Conservation (phyloP, 345 rosid genomes). For the Citrus medica region DNA sequence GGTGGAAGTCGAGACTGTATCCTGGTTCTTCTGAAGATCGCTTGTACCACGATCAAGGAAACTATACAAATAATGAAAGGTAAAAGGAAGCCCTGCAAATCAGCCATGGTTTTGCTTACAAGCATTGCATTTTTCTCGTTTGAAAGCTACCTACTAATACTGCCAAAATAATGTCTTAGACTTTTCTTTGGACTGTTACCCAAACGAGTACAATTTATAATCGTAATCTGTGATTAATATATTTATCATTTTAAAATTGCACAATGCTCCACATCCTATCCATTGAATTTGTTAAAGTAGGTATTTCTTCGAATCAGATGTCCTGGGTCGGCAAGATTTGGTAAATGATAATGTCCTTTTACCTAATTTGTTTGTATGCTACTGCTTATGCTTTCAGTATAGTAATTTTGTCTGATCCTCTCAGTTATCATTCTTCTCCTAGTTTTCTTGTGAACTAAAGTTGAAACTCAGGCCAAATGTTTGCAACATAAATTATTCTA, state of each 20-base stretch:
- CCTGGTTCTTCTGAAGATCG: background rate
- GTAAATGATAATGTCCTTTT: background rate
- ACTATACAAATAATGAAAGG: background rate
- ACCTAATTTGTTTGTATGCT: background rate
- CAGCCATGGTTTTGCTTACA: background rate
- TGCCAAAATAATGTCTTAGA: background rate
- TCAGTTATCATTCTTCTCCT: no score
- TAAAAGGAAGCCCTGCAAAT: background rate
- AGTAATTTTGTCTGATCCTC: background rate
- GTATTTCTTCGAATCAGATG: background rate
- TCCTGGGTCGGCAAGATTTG: background rate
- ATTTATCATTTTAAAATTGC: background rate
- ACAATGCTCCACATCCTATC: background rate
- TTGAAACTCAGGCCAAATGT: no score
- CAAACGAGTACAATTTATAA: background rate
- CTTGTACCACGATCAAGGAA: background rate
- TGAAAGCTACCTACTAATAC: background rate
- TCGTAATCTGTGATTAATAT: background rate
- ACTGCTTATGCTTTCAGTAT: background rate
- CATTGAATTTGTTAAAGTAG: background rate
- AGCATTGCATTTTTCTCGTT: background rate
- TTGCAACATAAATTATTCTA: no score
- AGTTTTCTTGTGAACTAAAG: no score
- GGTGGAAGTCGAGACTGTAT: conserved; percentile 29
- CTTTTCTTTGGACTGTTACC: background rate